These are phyloP conservation scores for Auricularia heimuer DNA, from an alignment of 768 basidiomycete species.

Conservation along the genomic window DNA sequence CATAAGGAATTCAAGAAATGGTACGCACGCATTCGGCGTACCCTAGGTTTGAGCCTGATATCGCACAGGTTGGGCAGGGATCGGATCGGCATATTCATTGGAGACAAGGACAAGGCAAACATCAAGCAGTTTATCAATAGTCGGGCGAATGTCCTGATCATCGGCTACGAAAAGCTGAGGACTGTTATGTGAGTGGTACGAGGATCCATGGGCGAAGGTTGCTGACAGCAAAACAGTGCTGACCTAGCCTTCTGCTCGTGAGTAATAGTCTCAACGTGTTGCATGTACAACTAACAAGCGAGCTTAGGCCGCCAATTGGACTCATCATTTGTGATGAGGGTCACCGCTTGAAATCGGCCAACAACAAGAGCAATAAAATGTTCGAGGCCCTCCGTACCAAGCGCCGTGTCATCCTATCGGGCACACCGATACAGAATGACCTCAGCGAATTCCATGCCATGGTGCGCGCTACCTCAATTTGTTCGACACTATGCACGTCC, in stretches of 20 bases:
- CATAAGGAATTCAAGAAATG: conserved; percentile 92
- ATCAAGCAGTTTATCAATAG: conserved; percentile 72
- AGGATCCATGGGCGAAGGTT: background rate
- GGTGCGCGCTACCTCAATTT: conserved; percentile 38
- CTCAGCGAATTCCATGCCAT: conserved; percentile 92
- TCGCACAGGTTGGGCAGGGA: conserved; percentile 41
- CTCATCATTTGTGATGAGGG: conserved; percentile 96
- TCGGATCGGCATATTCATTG: conserved; percentile 47
- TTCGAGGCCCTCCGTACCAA: conserved; percentile 69
- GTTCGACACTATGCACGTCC: background rate
- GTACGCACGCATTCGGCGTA: conserved; percentile 32
- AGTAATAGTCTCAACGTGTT: conserved; percentile 13
- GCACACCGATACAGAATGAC: conserved; percentile 97
- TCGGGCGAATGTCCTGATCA: conserved; percentile 79
- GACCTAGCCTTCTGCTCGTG: conserved; percentile 59
- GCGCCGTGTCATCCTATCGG: conserved; percentile 81
- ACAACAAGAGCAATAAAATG: conserved; percentile 81
- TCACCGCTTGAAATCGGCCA: conserved; percentile 88
- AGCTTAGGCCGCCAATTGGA: conserved; percentile 76
- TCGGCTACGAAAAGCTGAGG: conserved; percentile 87
- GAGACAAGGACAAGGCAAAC: conserved; percentile 43
- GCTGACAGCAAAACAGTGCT: conserved; percentile 25
- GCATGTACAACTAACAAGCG: background rate
- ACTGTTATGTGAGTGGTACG: conserved; percentile 56
- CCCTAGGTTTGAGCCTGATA: background rate